Percentiles rank a stretch among this genome's conserved stretches.
These are phyloP conservation scores for Ceratocystis albifundus DNA, from an alignment of 2,329 filamentous ascomycete genomes.

Conservation along the genomic window DNA sequence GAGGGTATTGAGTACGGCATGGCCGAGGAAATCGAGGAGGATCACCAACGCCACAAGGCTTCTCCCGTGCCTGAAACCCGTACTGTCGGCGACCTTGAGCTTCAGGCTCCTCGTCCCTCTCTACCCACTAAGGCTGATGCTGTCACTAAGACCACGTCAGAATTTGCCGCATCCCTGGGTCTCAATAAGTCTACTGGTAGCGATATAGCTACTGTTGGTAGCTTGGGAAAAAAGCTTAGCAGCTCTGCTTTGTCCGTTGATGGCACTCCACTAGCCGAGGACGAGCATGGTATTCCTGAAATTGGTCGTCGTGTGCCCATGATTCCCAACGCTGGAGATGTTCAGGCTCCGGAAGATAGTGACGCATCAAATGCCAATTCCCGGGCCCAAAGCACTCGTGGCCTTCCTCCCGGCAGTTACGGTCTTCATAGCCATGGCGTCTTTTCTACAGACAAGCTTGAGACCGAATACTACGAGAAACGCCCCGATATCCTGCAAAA, in stretches of 20 bases:
- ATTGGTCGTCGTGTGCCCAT: conserved; percentile 90
- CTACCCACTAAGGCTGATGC: conserved; percentile 60
- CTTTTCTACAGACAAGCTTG: conserved; percentile 64
- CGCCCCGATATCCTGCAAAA: conserved; percentile 73
- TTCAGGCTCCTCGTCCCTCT: conserved; percentile 82
- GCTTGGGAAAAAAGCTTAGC: conserved; percentile 47
- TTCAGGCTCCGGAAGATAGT: conserved; percentile 61
- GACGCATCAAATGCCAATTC: conserved; percentile 46
- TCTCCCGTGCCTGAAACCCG: conserved; percentile 59
- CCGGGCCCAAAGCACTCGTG: conserved; percentile 61
- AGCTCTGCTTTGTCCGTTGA: conserved; percentile 27
- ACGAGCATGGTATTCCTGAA: conserved; percentile 81
- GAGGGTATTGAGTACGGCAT: conserved; percentile 80
- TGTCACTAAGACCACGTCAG: conserved; percentile 87
- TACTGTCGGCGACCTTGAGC: conserved; percentile 64
- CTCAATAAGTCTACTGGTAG: conserved; percentile 48
- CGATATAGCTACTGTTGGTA: conserved; percentile 28
- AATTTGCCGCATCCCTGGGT: conserved; percentile 70
- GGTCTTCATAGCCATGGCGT: conserved; percentile 82
- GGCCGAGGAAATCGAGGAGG: conserved; percentile 38
- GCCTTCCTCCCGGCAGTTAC: conserved; percentile 75
- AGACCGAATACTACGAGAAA: conserved; percentile 85
- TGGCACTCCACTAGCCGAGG: conserved; percentile 49
- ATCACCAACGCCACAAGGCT: conserved; percentile 27
- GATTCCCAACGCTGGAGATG: conserved; percentile 84